A percentile compares a stretch with the other conserved stretches of the same genome.
phyloP scores from a whole-genome alignment of 495 filamentous ascomycete genomes.

The Haplographium delicatum region DNA sequence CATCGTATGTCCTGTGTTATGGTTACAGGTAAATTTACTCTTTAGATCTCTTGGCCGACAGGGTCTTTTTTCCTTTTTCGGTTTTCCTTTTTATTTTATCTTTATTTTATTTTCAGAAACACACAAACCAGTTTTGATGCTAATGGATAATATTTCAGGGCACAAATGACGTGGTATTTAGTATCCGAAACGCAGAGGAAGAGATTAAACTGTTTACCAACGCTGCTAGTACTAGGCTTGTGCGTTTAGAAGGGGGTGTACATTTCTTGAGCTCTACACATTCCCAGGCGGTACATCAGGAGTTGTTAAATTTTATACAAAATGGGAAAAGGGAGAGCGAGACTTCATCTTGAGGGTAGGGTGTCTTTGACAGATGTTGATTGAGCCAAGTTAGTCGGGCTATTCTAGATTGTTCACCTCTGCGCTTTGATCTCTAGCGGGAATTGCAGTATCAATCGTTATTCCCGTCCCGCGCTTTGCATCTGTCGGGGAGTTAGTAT shows the following conservation, averaged over 20 bases:
- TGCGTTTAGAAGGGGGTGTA: constrained; percentile 44
- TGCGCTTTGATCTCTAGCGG: too few species aligned
- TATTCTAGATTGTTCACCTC: too few species aligned
- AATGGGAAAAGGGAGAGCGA: too few species aligned
- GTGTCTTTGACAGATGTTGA: too few species aligned
- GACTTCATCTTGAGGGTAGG: too few species aligned
- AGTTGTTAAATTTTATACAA: too few species aligned
- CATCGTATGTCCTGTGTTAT: constrained; percentile 54
- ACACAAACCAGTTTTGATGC: too few species aligned
- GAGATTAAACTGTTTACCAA: constrained; percentile 54
- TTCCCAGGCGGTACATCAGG: too few species aligned
- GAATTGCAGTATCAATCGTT: too few species aligned
- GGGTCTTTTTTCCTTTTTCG: neutral
- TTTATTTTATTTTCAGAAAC: neutral
- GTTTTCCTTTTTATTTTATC: neutral
- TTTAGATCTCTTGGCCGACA: neutral
- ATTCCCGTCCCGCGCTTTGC: too few species aligned
- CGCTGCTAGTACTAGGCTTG: constrained; percentile 43
- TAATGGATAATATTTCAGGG: constrained; percentile 33
- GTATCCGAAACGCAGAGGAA: constrained; percentile 40
- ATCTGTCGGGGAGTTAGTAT: too few species aligned
- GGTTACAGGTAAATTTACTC: constrained; percentile 47
- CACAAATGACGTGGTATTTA: constrained; percentile 49
- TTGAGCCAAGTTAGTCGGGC: too few species aligned
- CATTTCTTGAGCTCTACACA: constrained; percentile 56